These are phyloP conservation scores for Debaryomyces nepalensis DNA, from an alignment of 1,139 yeast species.

Conservation along the genomic window DNA sequence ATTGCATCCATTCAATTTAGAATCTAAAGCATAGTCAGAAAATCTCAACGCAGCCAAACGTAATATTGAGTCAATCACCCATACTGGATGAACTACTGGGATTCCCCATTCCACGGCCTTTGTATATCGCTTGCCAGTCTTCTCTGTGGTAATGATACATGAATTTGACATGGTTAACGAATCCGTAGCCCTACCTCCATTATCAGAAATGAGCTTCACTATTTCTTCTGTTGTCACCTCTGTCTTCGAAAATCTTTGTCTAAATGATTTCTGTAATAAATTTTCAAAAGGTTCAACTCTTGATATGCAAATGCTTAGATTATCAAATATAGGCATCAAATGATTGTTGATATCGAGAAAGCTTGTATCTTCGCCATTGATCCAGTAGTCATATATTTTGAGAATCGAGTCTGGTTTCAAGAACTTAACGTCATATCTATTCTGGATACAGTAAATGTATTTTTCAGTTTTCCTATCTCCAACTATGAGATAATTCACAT, in stretches of 20 bases:
- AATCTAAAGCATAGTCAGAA: constrained; percentile 42
- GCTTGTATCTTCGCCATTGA: constrained; percentile 47
- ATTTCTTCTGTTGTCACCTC: constrained; percentile 31
- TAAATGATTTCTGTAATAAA: constrained; percentile 21
- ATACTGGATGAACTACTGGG: constrained; percentile 73
- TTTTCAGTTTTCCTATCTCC: constrained; percentile 72
- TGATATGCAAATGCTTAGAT: constrained; percentile 56
- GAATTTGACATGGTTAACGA: constrained; percentile 57
- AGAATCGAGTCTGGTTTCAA: constrained; percentile 52
- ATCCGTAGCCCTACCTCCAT: constrained; percentile 66
- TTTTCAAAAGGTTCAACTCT: constrained; percentile 42
- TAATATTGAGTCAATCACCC: constrained; percentile 67
- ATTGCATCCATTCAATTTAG: constrained; percentile 54
- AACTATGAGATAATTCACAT: constrained; percentile 68
- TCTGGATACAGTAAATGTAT: constrained; percentile 63
- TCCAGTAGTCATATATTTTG: constrained; percentile 56
- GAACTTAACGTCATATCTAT: constrained; percentile 63
- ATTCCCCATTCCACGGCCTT: constrained; percentile 71
- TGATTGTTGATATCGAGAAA: constrained; percentile 28
- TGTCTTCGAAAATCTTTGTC: constrained; percentile 21
- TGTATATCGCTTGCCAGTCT: constrained; percentile 61
- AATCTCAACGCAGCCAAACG: constrained; percentile 64
- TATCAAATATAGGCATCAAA: constrained; percentile 50
- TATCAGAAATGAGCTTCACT: constrained; percentile 40
- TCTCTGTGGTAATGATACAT: constrained; percentile 58